Percentiles rank a stretch among this genome's conserved stretches.
These are phyloP conservation scores for Obelidium mucronatum DNA, from an alignment of 192 early-diverging fungal genomes.

Conservation along the genomic window DNA sequence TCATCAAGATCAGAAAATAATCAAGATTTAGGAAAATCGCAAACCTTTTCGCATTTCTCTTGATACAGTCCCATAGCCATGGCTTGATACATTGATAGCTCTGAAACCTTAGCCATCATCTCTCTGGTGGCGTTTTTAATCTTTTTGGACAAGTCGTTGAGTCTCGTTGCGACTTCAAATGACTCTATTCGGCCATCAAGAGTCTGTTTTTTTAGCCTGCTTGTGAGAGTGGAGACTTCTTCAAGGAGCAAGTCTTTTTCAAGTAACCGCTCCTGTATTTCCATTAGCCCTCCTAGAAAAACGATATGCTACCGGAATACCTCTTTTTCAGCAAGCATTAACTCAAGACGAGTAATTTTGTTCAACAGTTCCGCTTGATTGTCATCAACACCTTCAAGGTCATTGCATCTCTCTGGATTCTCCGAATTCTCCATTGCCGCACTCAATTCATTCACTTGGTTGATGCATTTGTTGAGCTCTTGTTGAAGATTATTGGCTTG, in stretches of 20 bases:
- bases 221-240: constrained; percentile 58
- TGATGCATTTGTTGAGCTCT: constrained; percentile 35
- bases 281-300: background rate
- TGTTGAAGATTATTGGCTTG: constrained; percentile 24
- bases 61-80: constrained; percentile 66
- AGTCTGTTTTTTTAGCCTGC: constrained; percentile 59
- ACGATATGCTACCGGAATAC: constrained; percentile 35
- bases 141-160: constrained; percentile 63
- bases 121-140: constrained; percentile 59
- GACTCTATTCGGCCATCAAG: constrained; percentile 54
- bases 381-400: constrained; percentile 61
- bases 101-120: constrained; percentile 65
- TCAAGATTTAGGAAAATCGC: background rate
- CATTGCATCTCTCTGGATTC: constrained; percentile 51
- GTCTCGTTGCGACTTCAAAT: constrained; percentile 46
- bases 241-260: constrained; percentile 68
- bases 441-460: constrained; percentile 46
- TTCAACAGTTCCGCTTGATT: constrained; percentile 51
- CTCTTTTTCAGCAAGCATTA: constrained; percentile 64
- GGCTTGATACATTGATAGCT: constrained; percentile 70
- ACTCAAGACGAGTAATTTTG: constrained; percentile 61
- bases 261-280: constrained; percentile 56
- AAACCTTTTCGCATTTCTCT: constrained; percentile 63
- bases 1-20: constrained; percentile 5
- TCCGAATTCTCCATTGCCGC: constrained; percentile 58